A percentile compares a stretch with the other conserved stretches of the same genome.
Evolutionary conservation across 202 grass and related monocot genomes (phyloP).

Genomic region (Cymbopogon flexuosus): DNA sequence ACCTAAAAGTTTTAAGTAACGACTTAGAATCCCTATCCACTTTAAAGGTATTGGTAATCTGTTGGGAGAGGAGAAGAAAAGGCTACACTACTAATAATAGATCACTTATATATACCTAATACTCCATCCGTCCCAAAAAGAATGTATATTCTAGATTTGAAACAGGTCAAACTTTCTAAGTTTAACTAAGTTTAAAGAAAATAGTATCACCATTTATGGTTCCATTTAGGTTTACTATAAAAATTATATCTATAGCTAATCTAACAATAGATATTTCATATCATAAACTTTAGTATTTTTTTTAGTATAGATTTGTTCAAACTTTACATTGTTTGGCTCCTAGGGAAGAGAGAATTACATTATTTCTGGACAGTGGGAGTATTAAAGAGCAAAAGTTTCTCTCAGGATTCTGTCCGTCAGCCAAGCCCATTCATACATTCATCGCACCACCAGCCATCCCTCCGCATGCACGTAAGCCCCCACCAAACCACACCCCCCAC

Average conservation of each 20-base stretch:
- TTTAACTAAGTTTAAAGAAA: no score
- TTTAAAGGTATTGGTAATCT: not conserved
- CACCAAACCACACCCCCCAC: no score
- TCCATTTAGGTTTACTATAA: not conserved
- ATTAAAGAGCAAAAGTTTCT: not conserved
- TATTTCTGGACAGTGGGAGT: not conserved
- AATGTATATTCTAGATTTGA: not conserved
- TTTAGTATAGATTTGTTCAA: not conserved
- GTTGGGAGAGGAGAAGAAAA: not conserved
- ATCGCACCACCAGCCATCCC: not conserved
- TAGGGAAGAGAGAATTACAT: not conserved
- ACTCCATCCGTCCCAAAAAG: not conserved
- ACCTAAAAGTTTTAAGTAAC: not conserved
- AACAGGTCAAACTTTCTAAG: not conserved
- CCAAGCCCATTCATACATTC: not conserved
- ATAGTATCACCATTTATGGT: not conserved
- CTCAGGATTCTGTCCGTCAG: not conserved
- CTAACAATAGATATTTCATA: no score
- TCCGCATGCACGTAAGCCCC: no score
- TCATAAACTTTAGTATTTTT: not conserved
- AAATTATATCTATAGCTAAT: no score
- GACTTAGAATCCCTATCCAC: not conserved
- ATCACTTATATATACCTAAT: not conserved
- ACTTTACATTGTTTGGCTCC: not conserved
- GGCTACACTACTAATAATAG: not conserved